Base-by-base conservation (phyloP, 2,329 filamentous ascomycete species). In the Neonectria hederae region DNA sequence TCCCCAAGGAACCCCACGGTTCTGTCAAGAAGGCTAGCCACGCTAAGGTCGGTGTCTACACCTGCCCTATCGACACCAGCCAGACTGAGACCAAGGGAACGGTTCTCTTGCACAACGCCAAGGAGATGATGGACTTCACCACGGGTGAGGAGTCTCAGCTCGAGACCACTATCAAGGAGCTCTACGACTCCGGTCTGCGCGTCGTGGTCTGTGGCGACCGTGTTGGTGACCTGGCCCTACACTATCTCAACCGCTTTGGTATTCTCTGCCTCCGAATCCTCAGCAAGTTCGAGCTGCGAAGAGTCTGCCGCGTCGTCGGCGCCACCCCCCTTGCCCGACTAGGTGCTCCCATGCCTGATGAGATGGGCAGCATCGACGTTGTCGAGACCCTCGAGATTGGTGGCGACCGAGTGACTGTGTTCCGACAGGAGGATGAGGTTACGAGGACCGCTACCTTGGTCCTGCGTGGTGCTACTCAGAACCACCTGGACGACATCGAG, bases 1-100 rank as follows among this genome's bases (percentile, higher is more conserved):
- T 99, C 78, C 91, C 93, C 75, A 92, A 97, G 77, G 92, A 97
- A 81, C 96, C 96, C n/a, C 91, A 97, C 76, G 94, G 95, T 73
- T 87, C 87, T 17, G 84, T 97, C 78, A 98, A 97, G 87, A 97
- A 97, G 84, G 94, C 91, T 32, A 85, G 82, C 73, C 96, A 93
- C 82, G 95, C 96, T 76, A 98, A 97, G 87, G 96, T 99, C 68
- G 96, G 91, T 69, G 95, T 99, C 63, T 99, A 92, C 86, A 96
- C 94, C 72, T 99, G 96, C 82, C 91, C 96, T 42, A 94, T 99
- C 80, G 96, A 99, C 79, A 94, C 87, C 79, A 94, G 91, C 76
- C 94, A 97, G 83, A 99, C 97, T 43, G 96, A 99, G 84, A 99
- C 96, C 75, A 99, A 99, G 87, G 97, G 97, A 54, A 99, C 96